Base-by-base conservation (phyloP, 352 stramenopile species). In the Pythium sukuiense region DNA sequence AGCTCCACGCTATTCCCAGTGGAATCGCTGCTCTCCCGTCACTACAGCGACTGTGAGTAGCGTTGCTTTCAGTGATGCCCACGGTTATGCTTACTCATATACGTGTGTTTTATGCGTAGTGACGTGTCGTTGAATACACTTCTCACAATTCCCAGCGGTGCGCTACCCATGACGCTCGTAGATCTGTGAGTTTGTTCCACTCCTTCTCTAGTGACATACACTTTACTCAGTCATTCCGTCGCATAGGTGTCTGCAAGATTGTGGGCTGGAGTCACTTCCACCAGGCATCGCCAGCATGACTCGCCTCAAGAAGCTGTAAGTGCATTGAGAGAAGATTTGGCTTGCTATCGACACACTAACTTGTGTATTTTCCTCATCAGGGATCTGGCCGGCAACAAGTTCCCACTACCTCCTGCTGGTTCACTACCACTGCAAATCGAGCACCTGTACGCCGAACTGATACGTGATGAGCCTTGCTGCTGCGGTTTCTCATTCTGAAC, bases 381-480 rank as follows among this genome's bases (percentile, higher is more conserved):
- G 18, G 64, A 71, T 27, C 53, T 71, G 8, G 41, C 64, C 0
- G 64, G 57, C 9, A 71, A 71, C 48, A 56, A 46, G 30, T 71
- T 71, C 32, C 16, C 37, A 2, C 52, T 71, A 12, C 64, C 64
- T 0, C 8, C 50, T 4, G 27, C 32, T 16, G 64, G 64, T 14
- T 58, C 58, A n/a, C 41, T 71, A 6, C 64, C 64, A 24, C 53
- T 71, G 3, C 57, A 66, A 50, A 24, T 71, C 4, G 64, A 71
- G 45, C 48, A 71, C 18, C 27, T 71, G 64, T 71, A 30, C 56
- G 64, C n/a, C n/a, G n/a, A n/a, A n/a, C n/a, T n/a, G n/a, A n/a
- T 71, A 4, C 43, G 3, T 29, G 20, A 12, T 13, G 43, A 7
- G 24, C 8, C 7, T 29, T 16, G 43, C 1, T 26, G 18, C 43